phyloP scores from a whole-genome alignment of 495 filamentous ascomycete species.

The Lepraria neglecta region DNA sequence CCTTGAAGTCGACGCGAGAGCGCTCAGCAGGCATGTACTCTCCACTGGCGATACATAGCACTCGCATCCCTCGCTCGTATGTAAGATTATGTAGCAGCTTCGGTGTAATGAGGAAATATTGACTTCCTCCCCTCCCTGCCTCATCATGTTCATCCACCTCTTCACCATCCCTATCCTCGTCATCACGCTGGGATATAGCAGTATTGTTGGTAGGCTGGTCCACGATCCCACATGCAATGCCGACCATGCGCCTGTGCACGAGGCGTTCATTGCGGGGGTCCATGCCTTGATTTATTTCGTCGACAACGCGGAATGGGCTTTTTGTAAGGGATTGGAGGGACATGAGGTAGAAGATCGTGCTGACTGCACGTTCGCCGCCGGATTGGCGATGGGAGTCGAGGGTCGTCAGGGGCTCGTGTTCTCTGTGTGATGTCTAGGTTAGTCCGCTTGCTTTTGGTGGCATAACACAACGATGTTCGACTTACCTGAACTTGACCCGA shows the following conservation, averaged over 20 bases:
- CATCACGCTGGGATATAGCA: constrained; percentile 21
- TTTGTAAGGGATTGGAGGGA: constrained; percentile 88
- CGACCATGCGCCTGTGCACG: constrained; percentile 94
- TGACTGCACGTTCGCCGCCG: constrained; percentile 91
- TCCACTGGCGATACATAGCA: constrained; percentile 89
- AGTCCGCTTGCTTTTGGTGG: background rate
- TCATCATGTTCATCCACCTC: constrained; percentile 10
- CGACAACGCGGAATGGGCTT: constrained; percentile 97
- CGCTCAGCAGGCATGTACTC: constrained; percentile 70
- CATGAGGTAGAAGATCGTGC: constrained; percentile 99
- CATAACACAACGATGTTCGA: background rate
- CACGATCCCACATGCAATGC: constrained; percentile 65
- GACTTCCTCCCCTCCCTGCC: constrained; percentile 35
- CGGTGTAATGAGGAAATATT: constrained; percentile 98
- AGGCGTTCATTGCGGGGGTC: constrained; percentile 96
- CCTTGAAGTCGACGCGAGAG: constrained; percentile 27
- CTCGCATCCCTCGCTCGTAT: constrained; percentile 84
- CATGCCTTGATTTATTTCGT: constrained; percentile 99
- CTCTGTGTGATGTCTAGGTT: constrained; percentile 39
- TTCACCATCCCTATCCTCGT: constrained; percentile 9
- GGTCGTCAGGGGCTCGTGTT: constrained; percentile 74
- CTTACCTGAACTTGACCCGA: constrained; percentile 83
- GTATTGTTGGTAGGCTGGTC: constrained; percentile 16
- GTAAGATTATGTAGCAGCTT: constrained; percentile 80
- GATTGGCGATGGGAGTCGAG: constrained; percentile 91